Percentiles rank a stretch among this genome's conserved stretches.
Evolutionary conservation across 345 rosid genomes (phyloP).

Genomic region (Arabis alpina): DNA sequence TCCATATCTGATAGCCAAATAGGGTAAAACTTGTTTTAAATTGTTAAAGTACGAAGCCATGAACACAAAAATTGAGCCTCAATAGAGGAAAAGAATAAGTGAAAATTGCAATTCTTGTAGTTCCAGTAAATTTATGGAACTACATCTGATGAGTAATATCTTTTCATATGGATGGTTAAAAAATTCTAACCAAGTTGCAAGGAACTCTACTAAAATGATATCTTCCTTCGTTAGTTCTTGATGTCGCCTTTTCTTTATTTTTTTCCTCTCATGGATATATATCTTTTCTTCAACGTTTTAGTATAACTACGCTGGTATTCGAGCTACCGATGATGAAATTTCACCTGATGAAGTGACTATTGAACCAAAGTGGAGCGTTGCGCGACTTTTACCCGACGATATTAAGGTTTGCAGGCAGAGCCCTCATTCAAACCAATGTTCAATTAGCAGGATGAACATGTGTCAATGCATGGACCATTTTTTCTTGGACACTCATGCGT

Average conservation of each 20-base stretch:
- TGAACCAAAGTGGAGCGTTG: constrained; percentile 88
- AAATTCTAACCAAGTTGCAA: constrained; percentile 16
- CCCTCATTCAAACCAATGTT: constrained; percentile 15
- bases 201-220: constrained; percentile 14
- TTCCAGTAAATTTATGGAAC: constrained; percentile 25
- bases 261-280: constrained; percentile 3
- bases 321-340: constrained; percentile 59
- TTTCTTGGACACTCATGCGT: constrained; percentile 32
- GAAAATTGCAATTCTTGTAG: constrained; percentile 17
- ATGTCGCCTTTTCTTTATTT: background rate
- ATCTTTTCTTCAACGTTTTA: constrained; percentile 41
- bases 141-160: constrained; percentile 11
- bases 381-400: constrained; percentile 76
- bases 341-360: constrained; percentile 66
- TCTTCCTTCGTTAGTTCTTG: constrained; percentile 12
- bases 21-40: constrained; percentile 2
- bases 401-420: constrained; percentile 60
- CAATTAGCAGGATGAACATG: background rate
- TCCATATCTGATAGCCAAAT: constrained; percentile 14
- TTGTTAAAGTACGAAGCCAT: background rate
- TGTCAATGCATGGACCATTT: constrained; percentile 19
- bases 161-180: constrained; percentile 18
- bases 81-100: constrained; percentile 8
- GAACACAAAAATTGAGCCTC: constrained; percentile 25
- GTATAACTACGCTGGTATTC: constrained; percentile 92